Conservation (phyloP, 306 rosid species). For the Sicyos edulis region DNA sequence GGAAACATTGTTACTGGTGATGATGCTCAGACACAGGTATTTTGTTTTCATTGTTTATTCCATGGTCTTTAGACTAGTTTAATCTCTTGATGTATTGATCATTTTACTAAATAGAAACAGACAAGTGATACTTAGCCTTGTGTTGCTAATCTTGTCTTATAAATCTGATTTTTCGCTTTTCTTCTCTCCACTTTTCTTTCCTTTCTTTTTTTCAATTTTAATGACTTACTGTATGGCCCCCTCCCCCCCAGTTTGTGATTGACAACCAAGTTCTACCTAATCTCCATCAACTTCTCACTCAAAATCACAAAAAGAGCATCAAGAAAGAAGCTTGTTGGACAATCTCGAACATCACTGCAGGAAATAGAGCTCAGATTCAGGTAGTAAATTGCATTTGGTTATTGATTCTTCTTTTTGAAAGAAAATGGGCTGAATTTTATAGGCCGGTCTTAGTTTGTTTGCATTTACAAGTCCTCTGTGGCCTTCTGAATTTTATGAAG, state of each 20-base stretch:
- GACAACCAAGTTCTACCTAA: conserved; percentile 46
- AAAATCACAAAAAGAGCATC: conserved; percentile 53
- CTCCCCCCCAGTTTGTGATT: conserved; percentile 41
- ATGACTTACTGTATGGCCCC: neutral
- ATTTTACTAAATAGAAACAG: too few species aligned
- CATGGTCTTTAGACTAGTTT: too few species aligned
- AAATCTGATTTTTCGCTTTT: too few species aligned
- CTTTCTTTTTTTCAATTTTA: neutral
- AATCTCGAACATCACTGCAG: conserved; percentile 64
- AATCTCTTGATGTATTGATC: too few species aligned
- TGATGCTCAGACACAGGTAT: too few species aligned
- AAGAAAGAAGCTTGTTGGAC: conserved; percentile 73
- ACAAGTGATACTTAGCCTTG: too few species aligned
- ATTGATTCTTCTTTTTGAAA: neutral
- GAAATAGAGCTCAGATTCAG: conserved; percentile 64
- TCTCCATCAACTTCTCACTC: conserved; percentile 49
- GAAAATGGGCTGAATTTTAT: neutral
- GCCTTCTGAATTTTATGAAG: neutral
- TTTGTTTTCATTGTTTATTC: too few species aligned
- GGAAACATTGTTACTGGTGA: too few species aligned
- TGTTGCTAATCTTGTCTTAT: too few species aligned
- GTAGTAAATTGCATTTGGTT: conserved; percentile 25
- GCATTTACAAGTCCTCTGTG: too few species aligned
- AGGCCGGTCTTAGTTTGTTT: neutral
- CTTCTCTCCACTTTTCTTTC: neutral